phyloP scores from a whole-genome alignment of 139 green algal species.

The Monoraphidium neglectum region DNA sequence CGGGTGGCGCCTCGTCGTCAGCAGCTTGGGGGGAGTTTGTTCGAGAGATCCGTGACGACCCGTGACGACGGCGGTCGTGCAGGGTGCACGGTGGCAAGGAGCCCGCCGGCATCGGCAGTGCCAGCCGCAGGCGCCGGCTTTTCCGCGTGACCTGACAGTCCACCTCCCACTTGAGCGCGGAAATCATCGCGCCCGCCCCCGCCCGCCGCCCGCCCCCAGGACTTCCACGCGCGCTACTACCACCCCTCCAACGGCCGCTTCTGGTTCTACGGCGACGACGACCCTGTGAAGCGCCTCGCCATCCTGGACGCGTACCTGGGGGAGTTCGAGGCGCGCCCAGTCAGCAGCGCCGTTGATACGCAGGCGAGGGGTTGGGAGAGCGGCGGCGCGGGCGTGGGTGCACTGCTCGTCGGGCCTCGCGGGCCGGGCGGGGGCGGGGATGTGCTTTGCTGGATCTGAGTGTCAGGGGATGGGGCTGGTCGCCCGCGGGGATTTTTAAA shows the following conservation, averaged over 20 bases:
- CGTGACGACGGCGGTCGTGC: no score
- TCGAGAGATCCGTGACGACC: no score
- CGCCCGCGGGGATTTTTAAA: no score
- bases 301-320: slow-evolving; percentile 80
- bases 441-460: not conserved
- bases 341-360: slow-evolving; percentile 75
- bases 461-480: not conserved
- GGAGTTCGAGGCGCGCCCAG: slow-evolving; percentile 75
- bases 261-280: slow-evolving; percentile 99
- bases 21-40: no score
- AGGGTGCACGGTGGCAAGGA: no score
- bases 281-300: slow-evolving; percentile 81
- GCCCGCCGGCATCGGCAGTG: no score
- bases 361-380: slow-evolving; percentile 50
- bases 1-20: no score
- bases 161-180: no score
- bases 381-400: slow-evolving; percentile 5
- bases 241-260: slow-evolving; percentile 94
- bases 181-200: not conserved
- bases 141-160: no score
- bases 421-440: no score
- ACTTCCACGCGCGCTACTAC: slow-evolving; percentile 97
- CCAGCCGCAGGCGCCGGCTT: no score
- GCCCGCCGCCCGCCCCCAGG: slow-evolving; percentile 36
- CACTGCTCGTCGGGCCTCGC: no score